These are phyloP conservation scores for Malus hybrid DNA, from an alignment of 331 rosid genomes.

Conservation along the genomic window DNA sequence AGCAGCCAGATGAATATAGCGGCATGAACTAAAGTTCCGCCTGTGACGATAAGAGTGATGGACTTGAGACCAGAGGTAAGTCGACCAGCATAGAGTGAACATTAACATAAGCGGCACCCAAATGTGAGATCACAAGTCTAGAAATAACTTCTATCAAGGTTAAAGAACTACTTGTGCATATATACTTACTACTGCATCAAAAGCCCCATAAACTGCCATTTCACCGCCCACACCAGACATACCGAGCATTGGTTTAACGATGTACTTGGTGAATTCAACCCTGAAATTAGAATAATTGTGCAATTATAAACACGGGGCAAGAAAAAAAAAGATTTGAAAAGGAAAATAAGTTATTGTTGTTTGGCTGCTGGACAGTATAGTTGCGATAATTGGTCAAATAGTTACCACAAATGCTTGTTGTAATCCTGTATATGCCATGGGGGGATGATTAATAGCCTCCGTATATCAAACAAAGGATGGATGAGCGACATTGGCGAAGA, in stretches of 20 bases:
- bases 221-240: slow-evolving; percentile 86
- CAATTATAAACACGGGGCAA: neutral
- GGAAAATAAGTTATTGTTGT: slow-evolving; percentile 1
- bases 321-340: slow-evolving; percentile 5
- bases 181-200: slow-evolving; percentile 77
- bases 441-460: slow-evolving; percentile 80
- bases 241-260: slow-evolving; percentile 69
- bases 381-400: slow-evolving; percentile 12
- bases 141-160: neutral
- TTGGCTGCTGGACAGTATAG: slow-evolving; percentile 12
- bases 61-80: slow-evolving; percentile 85
- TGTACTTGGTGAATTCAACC: slow-evolving; percentile 75
- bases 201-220: slow-evolving; percentile 91
- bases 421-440: slow-evolving; percentile 85
- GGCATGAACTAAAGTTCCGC: slow-evolving; percentile 63
- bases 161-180: neutral
- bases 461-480: slow-evolving; percentile 41
- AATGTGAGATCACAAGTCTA: slow-evolving; percentile 2
- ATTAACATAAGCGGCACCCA: slow-evolving; percentile 29
- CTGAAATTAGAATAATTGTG: slow-evolving; percentile 25
- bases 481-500: slow-evolving; percentile 45
- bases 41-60: slow-evolving; percentile 63
- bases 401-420: slow-evolving; percentile 95
- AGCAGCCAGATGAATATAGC: slow-evolving; percentile 54
- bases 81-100: slow-evolving; percentile 83